Base-by-base conservation (phyloP, 805 yeast species). In the Kuraishia piskuri region DNA sequence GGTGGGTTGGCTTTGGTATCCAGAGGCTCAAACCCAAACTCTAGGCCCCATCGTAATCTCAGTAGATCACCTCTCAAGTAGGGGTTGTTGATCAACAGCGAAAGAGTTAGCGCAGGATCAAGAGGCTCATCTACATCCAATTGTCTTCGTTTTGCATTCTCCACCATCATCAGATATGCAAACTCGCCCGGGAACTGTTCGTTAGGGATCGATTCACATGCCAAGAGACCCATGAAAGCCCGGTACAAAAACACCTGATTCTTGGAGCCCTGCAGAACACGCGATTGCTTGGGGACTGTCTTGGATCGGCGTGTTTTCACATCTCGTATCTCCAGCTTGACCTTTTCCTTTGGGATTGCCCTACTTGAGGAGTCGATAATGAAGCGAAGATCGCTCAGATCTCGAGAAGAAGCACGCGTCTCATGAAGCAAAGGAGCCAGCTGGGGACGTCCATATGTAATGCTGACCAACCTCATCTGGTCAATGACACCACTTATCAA, bases 401-500 rank as follows among this genome's bases (percentile, higher is more conserved):
- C 31, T 3, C 19, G 2, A 1, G 20, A 6, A 10, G 48, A 25
- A 12, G 17, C 40, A 31, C n/a, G 4, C 9, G 40, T 31, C 14
- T 31, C 40, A 31, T 10, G 40, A 31, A 31, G 17, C 40, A 31
- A 31, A 12, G 40, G 17, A 12, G 14, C 40, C 40, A 31, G 17
- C 14, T 31, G 40, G 8, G 40, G 40, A 4, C 40, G 40, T 31
- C 40, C 40, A 10, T 12, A 31, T 3, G 17, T n/a, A 6, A 31
- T 3, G 14, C 47, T n/a, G 12, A 45, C 60, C 60, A 68, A 37
- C 6, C 55, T 54, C 19, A 83, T 55, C 55, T 76, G 76, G 64
- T 85, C 91, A 23, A 84, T 76, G 1, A 86, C 70, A 1, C 91
- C 94, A 61, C 88, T 82, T 6, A 84, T 72, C 22, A 83, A 63